These are phyloP conservation scores for Blastomyces silverae DNA, from an alignment of 2,329 filamentous ascomycete species.

Conservation along the genomic window DNA sequence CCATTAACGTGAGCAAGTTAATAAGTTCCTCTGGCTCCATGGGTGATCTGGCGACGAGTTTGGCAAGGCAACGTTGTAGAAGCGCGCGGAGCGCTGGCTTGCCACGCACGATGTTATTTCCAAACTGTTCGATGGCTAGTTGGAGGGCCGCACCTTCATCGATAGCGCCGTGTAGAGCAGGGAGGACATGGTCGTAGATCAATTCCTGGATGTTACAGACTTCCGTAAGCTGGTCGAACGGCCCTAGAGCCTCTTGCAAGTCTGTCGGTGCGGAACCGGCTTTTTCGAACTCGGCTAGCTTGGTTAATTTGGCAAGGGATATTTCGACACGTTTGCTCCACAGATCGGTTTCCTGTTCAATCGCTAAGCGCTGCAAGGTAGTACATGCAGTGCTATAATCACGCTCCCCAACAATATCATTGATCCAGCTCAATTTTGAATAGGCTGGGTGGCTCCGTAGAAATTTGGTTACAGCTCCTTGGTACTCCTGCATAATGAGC, in stretches of 20 bases:
- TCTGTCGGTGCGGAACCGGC: constrained; percentile 27
- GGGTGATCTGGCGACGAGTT: constrained; percentile 63
- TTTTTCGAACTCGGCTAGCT: constrained; percentile 55
- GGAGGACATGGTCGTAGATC: constrained; percentile 63
- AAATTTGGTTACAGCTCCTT: constrained; percentile 67
- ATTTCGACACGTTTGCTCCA: constrained; percentile 95
- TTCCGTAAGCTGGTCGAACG: constrained; percentile 58
- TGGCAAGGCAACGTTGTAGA: constrained; percentile 62
- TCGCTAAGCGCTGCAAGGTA: constrained; percentile 63
- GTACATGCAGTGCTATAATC: constrained; percentile 67
- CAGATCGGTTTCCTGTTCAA: constrained; percentile 65
- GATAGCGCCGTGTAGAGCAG: constrained; percentile 62
- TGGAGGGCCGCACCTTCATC: constrained; percentile 73
- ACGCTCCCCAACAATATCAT: constrained; percentile 71
- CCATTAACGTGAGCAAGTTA: constrained; percentile 69
- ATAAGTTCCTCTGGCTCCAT: constrained; percentile 52
- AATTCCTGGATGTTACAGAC: constrained; percentile 73
- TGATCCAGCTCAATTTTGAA: constrained; percentile 86
- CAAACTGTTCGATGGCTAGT: constrained; percentile 63
- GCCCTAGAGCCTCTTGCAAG: constrained; percentile 43
- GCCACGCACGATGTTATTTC: constrained; percentile 48
- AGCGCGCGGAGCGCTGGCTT: constrained; percentile 62
- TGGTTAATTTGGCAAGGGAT: constrained; percentile 75
- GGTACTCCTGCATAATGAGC: constrained; percentile 63
- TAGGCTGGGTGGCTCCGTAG: constrained; percentile 64